phyloP scores from a whole-genome alignment of 768 basidiomycete species.

The Phanerochaete sordida region DNA sequence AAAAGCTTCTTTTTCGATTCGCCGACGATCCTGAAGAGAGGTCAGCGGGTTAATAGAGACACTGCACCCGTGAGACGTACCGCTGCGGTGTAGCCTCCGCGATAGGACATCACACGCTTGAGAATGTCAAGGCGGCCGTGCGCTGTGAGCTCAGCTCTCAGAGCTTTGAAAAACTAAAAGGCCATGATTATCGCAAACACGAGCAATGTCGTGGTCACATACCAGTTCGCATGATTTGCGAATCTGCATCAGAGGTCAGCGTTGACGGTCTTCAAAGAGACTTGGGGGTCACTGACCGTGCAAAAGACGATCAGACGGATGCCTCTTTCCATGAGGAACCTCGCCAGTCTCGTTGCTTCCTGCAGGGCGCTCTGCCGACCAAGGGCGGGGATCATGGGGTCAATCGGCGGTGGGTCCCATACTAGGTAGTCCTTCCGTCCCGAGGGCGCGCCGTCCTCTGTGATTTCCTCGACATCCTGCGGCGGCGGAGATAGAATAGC shows the following conservation, averaged over 20 bases:
- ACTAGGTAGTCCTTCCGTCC: constrained; percentile 77
- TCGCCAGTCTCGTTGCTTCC: constrained; percentile 72
- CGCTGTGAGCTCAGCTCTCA: constrained; percentile 65
- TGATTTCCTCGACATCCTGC: constrained; percentile 62
- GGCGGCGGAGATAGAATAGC: not conserved
- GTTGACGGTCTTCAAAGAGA: not conserved
- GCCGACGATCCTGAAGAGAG: constrained; percentile 62
- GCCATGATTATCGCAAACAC: not conserved
- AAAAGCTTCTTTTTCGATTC: constrained; percentile 85
- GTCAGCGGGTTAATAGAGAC: not conserved
- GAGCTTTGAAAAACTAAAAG: constrained; percentile 70
- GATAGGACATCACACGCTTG: constrained; percentile 73
- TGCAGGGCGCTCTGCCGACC: constrained; percentile 56
- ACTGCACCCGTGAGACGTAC: constrained; percentile 30
- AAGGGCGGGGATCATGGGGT: constrained; percentile 47
- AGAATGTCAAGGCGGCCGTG: constrained; percentile 77
- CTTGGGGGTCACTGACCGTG: constrained; percentile 45
- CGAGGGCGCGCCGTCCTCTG: constrained; percentile 79
- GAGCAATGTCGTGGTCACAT: constrained; percentile 16
- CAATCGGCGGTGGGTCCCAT: constrained; percentile 67
- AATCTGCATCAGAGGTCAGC: constrained; percentile 42
- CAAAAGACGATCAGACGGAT: constrained; percentile 86
- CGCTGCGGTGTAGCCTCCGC: constrained; percentile 79
- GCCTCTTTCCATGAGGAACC: constrained; percentile 78
- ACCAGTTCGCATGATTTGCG: constrained; percentile 82